These are phyloP conservation scores for Cercospora sp. DNA, from an alignment of 2,329 filamentous ascomycete genomes.

Conservation along the genomic window DNA sequence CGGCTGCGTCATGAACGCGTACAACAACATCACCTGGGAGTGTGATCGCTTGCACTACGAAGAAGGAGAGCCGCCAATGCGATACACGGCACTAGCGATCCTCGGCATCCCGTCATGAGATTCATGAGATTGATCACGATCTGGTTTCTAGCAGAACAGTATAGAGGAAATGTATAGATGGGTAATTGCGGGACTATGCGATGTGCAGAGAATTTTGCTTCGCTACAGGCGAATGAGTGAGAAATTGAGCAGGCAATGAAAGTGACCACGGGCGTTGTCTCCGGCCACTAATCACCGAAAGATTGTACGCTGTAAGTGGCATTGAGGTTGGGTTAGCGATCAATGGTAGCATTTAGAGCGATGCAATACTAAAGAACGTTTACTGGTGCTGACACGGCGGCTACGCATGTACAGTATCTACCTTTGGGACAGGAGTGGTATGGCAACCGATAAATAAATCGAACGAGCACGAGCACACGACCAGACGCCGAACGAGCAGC, in stretches of 20 bases:
- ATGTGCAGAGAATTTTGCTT: slow-evolving; percentile 56
- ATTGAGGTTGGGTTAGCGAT: neutral
- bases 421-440: too few species aligned
- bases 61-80: slow-evolving; percentile 33
- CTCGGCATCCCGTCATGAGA: slow-evolving; percentile 32
- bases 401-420: neutral
- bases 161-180: neutral
- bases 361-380: neutral
- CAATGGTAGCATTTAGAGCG: neutral
- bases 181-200: slow-evolving; percentile 37
- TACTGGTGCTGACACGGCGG: neutral
- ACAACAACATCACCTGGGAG: slow-evolving; percentile 41
- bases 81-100: slow-evolving; percentile 32
- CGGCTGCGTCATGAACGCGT: slow-evolving; percentile 40
- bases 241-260: neutral
- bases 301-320: neutral
- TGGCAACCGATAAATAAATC: too few species aligned
- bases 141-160: neutral
- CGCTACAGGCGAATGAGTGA: slow-evolving; percentile 9
- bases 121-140: neutral
- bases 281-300: neutral
- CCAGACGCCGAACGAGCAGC: too few species aligned
- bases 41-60: slow-evolving; percentile 35
- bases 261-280: neutral
- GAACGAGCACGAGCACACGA: too few species aligned